A percentile compares a stretch with the other conserved stretches of the same genome.
Evolutionary conservation across 2,329 filamentous ascomycete genomes (phyloP).

Genomic region (Neophaeococcomyces aloes): DNA sequence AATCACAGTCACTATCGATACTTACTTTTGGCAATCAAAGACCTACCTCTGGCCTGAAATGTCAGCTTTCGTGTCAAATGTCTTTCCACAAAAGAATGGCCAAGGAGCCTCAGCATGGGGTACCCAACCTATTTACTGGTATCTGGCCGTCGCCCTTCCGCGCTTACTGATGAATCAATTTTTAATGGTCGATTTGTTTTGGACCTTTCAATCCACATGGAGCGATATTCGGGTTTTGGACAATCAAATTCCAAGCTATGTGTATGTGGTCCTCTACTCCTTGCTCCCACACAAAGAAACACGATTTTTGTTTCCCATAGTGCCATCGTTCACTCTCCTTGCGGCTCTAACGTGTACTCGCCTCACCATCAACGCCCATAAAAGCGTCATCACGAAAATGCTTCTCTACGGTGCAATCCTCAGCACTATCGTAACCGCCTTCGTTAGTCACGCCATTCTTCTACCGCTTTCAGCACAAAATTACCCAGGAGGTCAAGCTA

Average conservation of each 20-base stretch:
- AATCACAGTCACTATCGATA: slow-evolving; percentile 68
- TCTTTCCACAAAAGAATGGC: slow-evolving; percentile 56
- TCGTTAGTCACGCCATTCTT: slow-evolving; percentile 56
- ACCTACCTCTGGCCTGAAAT: slow-evolving; percentile 80
- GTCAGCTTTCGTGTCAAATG: slow-evolving; percentile 82
- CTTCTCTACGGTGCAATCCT: slow-evolving; percentile 46
- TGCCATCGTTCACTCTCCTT: slow-evolving; percentile 69
- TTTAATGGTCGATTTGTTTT: slow-evolving; percentile 37
- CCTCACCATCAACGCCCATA: slow-evolving; percentile 56
- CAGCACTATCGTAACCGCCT: slow-evolving; percentile 52
- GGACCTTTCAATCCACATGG: slow-evolving; percentile 39
- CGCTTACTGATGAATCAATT: slow-evolving; percentile 71
- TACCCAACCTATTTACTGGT: slow-evolving; percentile 72
- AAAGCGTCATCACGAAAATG: slow-evolving; percentile 47
- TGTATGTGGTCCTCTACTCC: slow-evolving; percentile 73
- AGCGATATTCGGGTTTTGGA: slow-evolving; percentile 42
- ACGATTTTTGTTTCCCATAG: slow-evolving; percentile 82
- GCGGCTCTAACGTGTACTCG: slow-evolving; percentile 64
- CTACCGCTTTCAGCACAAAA: slow-evolving; percentile 76
- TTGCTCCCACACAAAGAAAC: slow-evolving; percentile 91
- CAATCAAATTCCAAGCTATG: slow-evolving; percentile 53
- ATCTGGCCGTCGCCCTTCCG: slow-evolving; percentile 71
- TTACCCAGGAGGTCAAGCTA: slow-evolving; percentile 81
- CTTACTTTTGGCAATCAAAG: slow-evolving; percentile 75
- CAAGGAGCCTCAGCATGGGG: slow-evolving; percentile 68